These are phyloP conservation scores for Cladorrhinum sp. DNA, from an alignment of 2,329 filamentous ascomycete species.

Conservation along the genomic window DNA sequence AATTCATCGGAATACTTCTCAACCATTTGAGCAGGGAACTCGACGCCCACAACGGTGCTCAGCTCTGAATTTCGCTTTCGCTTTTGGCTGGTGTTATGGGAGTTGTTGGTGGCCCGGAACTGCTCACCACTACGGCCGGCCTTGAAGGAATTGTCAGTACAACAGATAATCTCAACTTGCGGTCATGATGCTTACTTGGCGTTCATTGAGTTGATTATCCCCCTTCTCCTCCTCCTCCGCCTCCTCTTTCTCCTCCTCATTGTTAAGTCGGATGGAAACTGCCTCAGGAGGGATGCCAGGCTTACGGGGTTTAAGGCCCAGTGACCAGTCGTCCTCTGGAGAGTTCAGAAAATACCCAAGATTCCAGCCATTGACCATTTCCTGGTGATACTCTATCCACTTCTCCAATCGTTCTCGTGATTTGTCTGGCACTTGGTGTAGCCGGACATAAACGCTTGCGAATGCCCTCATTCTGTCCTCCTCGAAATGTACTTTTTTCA, in stretches of 20 bases:
- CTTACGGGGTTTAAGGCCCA: neutral
- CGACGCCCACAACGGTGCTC: neutral
- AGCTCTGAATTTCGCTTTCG: neutral
- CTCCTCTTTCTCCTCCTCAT: neutral
- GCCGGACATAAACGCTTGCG: constrained; percentile 3
- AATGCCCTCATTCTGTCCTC: neutral
- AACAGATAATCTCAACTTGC: too few relatives aligned
- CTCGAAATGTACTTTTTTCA: neutral
- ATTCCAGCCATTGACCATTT: neutral
- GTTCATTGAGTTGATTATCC: too few relatives aligned
- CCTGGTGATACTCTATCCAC: neutral
- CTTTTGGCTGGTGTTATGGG: neutral
- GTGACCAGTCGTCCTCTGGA: neutral
- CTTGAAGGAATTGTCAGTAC: neutral
- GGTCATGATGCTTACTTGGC: too few relatives aligned
- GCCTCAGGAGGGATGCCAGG: constrained; percentile 6
- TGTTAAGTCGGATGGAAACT: neutral
- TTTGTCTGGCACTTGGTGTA: constrained; percentile 1
- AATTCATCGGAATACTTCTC: neutral
- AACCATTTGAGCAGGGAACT: neutral
- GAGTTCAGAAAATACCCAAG: constrained; percentile 5
- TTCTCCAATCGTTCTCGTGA: neutral
- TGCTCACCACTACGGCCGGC: too few relatives aligned
- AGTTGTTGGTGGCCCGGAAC: neutral
- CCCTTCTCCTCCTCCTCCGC: neutral